Evolutionary conservation across 306 rosid genomes (phyloP).

Genomic region (Pterocarpus macrocarpus): DNA sequence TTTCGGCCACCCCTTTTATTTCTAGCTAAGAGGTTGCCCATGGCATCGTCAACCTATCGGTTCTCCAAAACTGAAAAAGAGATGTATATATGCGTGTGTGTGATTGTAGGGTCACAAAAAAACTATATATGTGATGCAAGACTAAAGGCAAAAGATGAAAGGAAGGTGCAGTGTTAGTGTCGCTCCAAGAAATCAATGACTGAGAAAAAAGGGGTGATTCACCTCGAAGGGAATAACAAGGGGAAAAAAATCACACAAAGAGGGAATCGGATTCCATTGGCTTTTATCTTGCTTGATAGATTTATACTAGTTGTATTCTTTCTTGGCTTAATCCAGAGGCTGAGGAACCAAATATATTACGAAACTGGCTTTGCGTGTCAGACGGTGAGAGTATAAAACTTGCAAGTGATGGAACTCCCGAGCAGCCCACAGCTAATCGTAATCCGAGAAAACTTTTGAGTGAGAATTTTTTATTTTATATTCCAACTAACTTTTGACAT

Average conservation of each 20-base stretch:
- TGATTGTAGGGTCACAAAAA: not conserved
- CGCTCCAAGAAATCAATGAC: not conserved
- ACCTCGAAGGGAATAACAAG: not conserved
- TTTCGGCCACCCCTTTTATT: constrained; percentile 41
- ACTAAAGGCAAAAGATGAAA: not conserved
- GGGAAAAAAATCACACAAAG: not conserved
- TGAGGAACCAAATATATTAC: not conserved
- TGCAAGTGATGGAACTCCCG: no score
- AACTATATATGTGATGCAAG: not conserved
- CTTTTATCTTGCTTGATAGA: not conserved
- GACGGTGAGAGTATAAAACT: not conserved
- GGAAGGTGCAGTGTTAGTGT: not conserved
- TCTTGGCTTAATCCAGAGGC: not conserved
- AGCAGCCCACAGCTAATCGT: no score
- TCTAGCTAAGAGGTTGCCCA: constrained; percentile 56
- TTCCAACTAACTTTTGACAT: no score
- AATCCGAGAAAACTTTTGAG: no score
- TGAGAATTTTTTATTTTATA: no score
- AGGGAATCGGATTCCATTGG: not conserved
- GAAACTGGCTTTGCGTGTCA: not conserved
- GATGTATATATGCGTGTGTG: not conserved
- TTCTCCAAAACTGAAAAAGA: not conserved
- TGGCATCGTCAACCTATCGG: constrained; percentile 47
- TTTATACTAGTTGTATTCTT: not conserved
- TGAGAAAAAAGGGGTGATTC: not conserved